phyloP scores from a whole-genome alignment of 139 green algal species.

The Micractinium conductrix region DNA sequence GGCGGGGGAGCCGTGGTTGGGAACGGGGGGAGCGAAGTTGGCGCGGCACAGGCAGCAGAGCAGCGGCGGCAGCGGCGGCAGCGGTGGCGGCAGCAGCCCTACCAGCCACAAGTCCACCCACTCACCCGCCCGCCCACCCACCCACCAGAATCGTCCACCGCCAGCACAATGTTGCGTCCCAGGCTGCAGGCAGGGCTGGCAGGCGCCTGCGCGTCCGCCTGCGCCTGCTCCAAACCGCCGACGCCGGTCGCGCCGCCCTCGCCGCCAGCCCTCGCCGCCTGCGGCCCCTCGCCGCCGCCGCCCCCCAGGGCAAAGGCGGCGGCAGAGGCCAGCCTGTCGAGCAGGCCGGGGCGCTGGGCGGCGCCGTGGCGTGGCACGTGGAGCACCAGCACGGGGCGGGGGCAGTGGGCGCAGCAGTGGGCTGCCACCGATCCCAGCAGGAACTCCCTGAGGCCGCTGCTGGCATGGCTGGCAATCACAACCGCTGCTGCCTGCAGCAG shows the following conservation, averaged over 20 bases:
- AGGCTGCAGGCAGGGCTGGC: background rate
- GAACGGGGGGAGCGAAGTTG: background rate
- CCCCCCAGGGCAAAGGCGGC: background rate
- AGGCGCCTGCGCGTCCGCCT: background rate
- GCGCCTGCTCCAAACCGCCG: background rate
- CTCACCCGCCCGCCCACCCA: too few species aligned
- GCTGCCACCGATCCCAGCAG: constrained; percentile 39
- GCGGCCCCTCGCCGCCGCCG: background rate
- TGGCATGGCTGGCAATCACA: constrained; percentile 28
- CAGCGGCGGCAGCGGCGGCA: too few species aligned
- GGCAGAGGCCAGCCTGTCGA: background rate
- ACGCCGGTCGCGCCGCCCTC: background rate
- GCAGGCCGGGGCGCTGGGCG: background rate
- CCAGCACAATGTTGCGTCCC: constrained; percentile 31
- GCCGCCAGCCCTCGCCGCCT: background rate
- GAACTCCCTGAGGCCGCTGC: constrained; percentile 31
- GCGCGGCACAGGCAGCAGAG: too few species aligned
- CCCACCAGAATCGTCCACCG: constrained; percentile 41
- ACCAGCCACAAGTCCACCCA: too few species aligned
- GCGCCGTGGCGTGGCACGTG: background rate
- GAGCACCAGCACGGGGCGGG: constrained; percentile 39
- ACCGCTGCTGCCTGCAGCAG: background rate
- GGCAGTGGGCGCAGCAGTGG: constrained; percentile 29
- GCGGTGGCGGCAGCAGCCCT: too few species aligned
- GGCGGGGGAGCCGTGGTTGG: background rate